These are phyloP conservation scores for Hemileccinum impolitum DNA, from an alignment of 768 basidiomycete genomes.

Conservation along the genomic window DNA sequence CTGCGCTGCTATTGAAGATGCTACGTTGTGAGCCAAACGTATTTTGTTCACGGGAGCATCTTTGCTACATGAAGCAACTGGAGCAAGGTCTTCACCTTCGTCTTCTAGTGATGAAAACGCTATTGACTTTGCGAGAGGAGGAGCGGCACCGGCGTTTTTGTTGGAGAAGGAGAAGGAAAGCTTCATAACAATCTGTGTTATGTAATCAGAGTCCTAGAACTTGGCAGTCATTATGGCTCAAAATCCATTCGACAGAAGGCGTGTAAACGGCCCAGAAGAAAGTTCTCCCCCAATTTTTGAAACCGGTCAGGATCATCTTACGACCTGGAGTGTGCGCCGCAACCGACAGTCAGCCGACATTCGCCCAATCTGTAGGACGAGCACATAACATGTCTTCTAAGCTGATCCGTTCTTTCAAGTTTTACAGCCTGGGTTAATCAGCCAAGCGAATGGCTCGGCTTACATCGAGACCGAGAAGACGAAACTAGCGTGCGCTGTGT, in stretches of 20 bases:
- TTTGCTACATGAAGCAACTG: constrained; percentile 41
- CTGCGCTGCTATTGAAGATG: constrained; percentile 59
- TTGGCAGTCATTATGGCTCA: constrained; percentile 41
- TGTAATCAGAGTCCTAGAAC: constrained; percentile 13
- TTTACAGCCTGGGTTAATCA: constrained; percentile 85
- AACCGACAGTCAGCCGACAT: constrained; percentile 61
- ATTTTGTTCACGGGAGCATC: constrained; percentile 49
- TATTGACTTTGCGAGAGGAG: constrained; percentile 54
- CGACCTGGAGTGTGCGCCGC: constrained; percentile 36
- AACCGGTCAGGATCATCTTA: constrained; percentile 31
- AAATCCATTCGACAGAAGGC: constrained; percentile 73
- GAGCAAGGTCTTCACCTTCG: constrained; percentile 53
- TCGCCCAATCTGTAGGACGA: constrained; percentile 77
- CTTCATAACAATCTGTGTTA: constrained; percentile 54
- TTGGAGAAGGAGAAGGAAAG: constrained; percentile 78
- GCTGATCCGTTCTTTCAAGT: constrained; percentile 44
- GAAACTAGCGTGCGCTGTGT: constrained; percentile 97
- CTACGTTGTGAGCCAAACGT: constrained; percentile 54
- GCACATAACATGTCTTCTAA: not conserved
- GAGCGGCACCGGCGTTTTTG: constrained; percentile 45
- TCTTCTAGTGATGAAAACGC: constrained; percentile 65
- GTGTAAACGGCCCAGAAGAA: constrained; percentile 89
- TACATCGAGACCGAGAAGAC: constrained; percentile 92
- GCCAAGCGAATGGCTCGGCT: constrained; percentile 93
- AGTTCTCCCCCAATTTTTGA: constrained; percentile 63